Conservation (phyloP, 1,139 yeast genomes). For the Geotrichum cucujoidarum region DNA sequence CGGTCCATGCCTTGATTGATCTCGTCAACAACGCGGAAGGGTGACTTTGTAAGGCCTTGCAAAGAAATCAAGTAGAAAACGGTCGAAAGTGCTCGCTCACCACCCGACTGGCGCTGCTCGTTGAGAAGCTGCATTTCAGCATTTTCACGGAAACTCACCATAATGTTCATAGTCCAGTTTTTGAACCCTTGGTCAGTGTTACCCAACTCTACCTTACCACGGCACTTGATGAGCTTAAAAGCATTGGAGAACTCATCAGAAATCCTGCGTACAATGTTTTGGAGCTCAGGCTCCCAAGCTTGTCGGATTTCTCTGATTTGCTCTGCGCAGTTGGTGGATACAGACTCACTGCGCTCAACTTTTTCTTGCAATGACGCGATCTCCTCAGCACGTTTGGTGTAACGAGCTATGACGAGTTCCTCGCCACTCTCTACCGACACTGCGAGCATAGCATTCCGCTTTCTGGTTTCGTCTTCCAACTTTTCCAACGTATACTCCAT, state of each 20-base stretch:
- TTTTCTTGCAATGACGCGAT: slow-evolving; percentile 33
- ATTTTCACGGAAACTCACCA: slow-evolving; percentile 78
- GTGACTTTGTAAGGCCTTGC: slow-evolving; percentile 86
- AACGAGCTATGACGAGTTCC: slow-evolving; percentile 22
- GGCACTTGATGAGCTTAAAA: slow-evolving; percentile 74
- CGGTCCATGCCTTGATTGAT: slow-evolving; percentile 99
- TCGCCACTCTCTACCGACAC: slow-evolving; percentile 1
- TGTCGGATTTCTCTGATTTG: slow-evolving; percentile 41
- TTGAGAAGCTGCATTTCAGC: slow-evolving; percentile 67
- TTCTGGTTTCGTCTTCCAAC: slow-evolving; percentile 3
- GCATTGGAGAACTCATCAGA: slow-evolving; percentile 60
- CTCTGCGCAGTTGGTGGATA: slow-evolving; percentile 33
- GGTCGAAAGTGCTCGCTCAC: slow-evolving; percentile 94
- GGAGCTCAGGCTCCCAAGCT: slow-evolving; percentile 58
- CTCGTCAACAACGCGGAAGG: slow-evolving; percentile 94
- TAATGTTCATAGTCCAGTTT: slow-evolving; percentile 80
- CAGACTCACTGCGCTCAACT: slow-evolving; percentile 29
- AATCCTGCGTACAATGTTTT: slow-evolving; percentile 47
- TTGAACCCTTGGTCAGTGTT: slow-evolving; percentile 48
- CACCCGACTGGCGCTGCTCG: slow-evolving; percentile 91
- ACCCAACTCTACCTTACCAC: slow-evolving; percentile 66
- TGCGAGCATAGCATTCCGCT: slow-evolving; percentile 2
- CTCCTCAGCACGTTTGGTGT: slow-evolving; percentile 27
- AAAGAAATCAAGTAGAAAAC: slow-evolving; percentile 84
- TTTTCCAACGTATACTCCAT: slow-evolving; percentile 10